Evolutionary conservation across 2,329 filamentous ascomycete species (phyloP).

Genomic region (Decorospora gaudefroyi): DNA sequence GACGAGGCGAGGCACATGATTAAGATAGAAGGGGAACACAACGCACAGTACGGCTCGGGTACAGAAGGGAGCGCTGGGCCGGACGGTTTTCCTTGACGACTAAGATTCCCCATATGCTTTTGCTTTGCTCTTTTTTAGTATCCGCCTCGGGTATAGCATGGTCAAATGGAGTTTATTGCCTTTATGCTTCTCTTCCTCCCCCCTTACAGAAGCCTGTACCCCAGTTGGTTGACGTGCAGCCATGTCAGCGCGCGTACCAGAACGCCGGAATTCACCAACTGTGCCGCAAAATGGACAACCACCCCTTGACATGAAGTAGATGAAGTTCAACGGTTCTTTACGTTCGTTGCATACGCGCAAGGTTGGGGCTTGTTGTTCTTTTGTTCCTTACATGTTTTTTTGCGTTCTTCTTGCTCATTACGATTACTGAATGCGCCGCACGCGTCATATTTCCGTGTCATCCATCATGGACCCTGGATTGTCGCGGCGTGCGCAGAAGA

Average conservation of each 20-base stretch:
- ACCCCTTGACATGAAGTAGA: constrained; percentile 9
- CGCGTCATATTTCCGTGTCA: constrained; percentile 4
- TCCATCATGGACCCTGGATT: constrained; percentile 34
- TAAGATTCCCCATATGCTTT: constrained; percentile 24
- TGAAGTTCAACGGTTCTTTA: neutral
- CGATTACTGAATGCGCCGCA: constrained; percentile 6
- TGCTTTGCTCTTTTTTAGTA: no score
- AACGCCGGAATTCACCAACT: constrained; percentile 9
- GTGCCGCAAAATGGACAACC: constrained; percentile 12
- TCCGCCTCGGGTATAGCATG: constrained; percentile 9
- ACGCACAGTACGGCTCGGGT: constrained; percentile 3
- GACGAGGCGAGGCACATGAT: constrained; percentile 6
- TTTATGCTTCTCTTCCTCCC: neutral
- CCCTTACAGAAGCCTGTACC: neutral
- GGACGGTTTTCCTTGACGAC: constrained; percentile 15
- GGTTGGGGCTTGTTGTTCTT: neutral
- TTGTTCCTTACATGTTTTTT: neutral
- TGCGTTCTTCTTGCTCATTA: neutral
- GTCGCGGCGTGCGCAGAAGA: constrained; percentile 28
- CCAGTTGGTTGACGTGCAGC: constrained; percentile 8
- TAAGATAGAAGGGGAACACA: constrained; percentile 6
- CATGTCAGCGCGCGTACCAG: constrained; percentile 13
- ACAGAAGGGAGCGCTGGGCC: neutral
- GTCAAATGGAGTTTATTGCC: constrained; percentile 8
- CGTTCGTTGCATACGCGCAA: neutral